A percentile compares a stretch with the other conserved stretches of the same genome.
Conservation (phyloP, 1,139 yeast species). For the Taphrina populina region DNA sequence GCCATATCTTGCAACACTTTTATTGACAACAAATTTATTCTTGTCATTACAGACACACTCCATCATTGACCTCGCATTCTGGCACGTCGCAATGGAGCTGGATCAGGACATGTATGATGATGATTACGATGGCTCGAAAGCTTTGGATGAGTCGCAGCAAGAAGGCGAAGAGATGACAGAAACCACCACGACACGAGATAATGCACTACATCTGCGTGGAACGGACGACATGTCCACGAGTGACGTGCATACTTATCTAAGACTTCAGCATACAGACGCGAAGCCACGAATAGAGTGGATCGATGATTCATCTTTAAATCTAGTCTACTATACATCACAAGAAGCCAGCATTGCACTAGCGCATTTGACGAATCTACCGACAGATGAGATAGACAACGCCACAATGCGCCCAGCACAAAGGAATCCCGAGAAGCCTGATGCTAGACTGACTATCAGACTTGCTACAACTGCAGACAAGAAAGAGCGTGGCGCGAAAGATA, state of each 20-base stretch:
- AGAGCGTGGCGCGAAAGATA: slow-evolving; percentile 31
- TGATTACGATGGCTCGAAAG: neutral
- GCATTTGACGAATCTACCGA: slow-evolving; percentile 12
- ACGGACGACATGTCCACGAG: slow-evolving; percentile 33
- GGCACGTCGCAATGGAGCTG: slow-evolving; percentile 26
- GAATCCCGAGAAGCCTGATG: slow-evolving; percentile 27
- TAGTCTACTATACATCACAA: slow-evolving; percentile 18
- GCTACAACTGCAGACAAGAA: slow-evolving; percentile 29
- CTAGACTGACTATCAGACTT: slow-evolving; percentile 17
- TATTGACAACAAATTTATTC: too few species aligned
- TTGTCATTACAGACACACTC: too few species aligned
- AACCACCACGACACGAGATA: slow-evolving; percentile 8
- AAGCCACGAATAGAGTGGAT: slow-evolving; percentile 34
- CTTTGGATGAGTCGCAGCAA: neutral
- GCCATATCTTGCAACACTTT: neutral
- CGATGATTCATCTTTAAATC: slow-evolving; percentile 30
- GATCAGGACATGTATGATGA: slow-evolving; percentile 33
- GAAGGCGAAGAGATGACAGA: neutral
- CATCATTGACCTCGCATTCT: slow-evolving; percentile 16
- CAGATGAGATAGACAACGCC: slow-evolving; percentile 6
- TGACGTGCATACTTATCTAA: slow-evolving; percentile 26
- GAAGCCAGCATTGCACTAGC: slow-evolving; percentile 29
- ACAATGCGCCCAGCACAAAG: slow-evolving; percentile 19
- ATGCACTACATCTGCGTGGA: slow-evolving; percentile 32
- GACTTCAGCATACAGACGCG: slow-evolving; percentile 6